phyloP scores from a whole-genome alignment of 78 protist genomes.

The Isochrysis galbana region DNA sequence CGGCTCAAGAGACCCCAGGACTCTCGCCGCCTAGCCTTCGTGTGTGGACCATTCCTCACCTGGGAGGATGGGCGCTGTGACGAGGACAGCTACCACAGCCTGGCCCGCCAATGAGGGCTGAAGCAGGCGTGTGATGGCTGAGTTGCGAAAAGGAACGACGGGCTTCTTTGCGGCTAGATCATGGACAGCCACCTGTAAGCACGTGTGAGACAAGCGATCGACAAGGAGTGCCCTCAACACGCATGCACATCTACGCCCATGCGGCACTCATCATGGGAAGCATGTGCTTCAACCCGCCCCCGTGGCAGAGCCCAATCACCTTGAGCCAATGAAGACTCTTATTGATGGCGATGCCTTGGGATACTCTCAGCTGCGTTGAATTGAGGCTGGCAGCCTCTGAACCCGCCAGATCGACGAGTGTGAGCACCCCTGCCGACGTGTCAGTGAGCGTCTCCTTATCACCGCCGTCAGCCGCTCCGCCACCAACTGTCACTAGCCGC shows the following conservation, averaged over 20 bases:
- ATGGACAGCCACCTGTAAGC: too few relatives aligned
- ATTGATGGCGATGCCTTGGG: neutral
- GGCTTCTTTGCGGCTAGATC: neutral
- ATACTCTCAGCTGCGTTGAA: neutral
- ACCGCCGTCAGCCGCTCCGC: neutral
- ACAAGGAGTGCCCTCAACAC: too few relatives aligned
- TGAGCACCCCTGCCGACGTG: neutral
- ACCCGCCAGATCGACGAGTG: slow-evolving; percentile 15
- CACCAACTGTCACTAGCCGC: neutral
- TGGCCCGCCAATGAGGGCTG: neutral
- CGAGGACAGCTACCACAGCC: neutral
- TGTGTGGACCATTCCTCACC: too few relatives aligned
- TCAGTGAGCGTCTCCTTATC: neutral
- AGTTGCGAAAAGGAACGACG: neutral
- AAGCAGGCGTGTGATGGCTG: neutral
- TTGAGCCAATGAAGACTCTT: neutral
- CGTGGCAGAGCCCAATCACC: too few relatives aligned
- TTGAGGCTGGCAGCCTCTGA: neutral
- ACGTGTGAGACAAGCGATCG: too few relatives aligned
- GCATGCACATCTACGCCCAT: too few relatives aligned
- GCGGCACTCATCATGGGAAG: too few relatives aligned
- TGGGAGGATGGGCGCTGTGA: neutral
- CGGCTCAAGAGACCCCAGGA: too few relatives aligned
- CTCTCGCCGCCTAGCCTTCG: too few relatives aligned
- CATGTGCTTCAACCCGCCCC: too few relatives aligned